A percentile compares a stretch with the other conserved stretches of the same genome.
These are phyloP conservation scores for Conticribra weissflogii DNA, from an alignment of 108 stramenopile genomes.

Conservation along the genomic window DNA sequence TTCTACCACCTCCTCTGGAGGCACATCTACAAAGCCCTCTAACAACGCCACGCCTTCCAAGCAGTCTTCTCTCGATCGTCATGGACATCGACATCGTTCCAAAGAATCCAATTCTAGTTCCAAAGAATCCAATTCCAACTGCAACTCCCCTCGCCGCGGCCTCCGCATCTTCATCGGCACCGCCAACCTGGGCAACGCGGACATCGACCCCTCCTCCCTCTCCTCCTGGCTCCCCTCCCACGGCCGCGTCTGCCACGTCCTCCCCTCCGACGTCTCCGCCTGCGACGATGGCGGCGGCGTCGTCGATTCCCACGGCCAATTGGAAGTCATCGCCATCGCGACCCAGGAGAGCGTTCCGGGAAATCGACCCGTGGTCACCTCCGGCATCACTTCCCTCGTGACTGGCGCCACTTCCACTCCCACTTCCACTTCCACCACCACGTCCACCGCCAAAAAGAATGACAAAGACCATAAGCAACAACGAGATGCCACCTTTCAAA, in stretches of 20 bases:
- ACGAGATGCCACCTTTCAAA: not conserved
- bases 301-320: slow-evolving; percentile 23
- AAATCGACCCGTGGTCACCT: not conserved
- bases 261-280: slow-evolving; percentile 1
- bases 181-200: slow-evolving; percentile 16
- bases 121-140: too few relatives aligned
- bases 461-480: too few relatives aligned
- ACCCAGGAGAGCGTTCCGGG: slow-evolving; percentile 69
- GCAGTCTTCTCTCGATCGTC: too few relatives aligned
- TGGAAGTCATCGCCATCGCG: slow-evolving; percentile 68
- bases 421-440: too few relatives aligned
- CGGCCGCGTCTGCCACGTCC: slow-evolving; percentile 28
- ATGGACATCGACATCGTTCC: too few relatives aligned
- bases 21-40: too few relatives aligned
- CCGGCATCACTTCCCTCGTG: slow-evolving; percentile 4
- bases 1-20: too few relatives aligned
- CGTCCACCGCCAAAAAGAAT: too few relatives aligned
- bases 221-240: slow-evolving; percentile 57
- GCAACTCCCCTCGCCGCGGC: too few relatives aligned
- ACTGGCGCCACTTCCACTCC: not conserved
- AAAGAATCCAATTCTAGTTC: too few relatives aligned
- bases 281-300: slow-evolving; percentile 4
- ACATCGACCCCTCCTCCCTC: slow-evolving; percentile 30
- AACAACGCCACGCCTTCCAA: too few relatives aligned
- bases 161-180: slow-evolving; percentile 35